Conservation (phyloP, 2,329 filamentous ascomycete species). For the Neopestalotiopsis sp. region DNA sequence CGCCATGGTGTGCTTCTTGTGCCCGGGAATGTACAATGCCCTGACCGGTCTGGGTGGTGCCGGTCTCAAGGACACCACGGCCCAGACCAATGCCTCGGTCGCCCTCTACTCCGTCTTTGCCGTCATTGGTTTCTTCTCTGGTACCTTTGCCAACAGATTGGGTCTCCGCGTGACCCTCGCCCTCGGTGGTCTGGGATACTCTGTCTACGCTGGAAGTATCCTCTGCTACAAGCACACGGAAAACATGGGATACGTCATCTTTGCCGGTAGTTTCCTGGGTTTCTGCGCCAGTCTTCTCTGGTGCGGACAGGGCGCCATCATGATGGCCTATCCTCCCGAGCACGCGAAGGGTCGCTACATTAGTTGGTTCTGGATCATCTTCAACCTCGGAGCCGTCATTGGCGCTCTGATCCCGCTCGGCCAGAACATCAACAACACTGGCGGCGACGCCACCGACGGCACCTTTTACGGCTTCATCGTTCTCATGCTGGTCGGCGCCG, state of each 20-base stretch:
- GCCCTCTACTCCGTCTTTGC: slow-evolving; percentile 58
- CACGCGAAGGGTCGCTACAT: slow-evolving; percentile 86
- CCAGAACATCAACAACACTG: slow-evolving; percentile 69
- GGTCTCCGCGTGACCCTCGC: slow-evolving; percentile 72
- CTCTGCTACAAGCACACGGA: slow-evolving; percentile 72
- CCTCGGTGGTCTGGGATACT: slow-evolving; percentile 79
- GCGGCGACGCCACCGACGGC: slow-evolving; percentile 61
- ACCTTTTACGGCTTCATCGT: slow-evolving; percentile 80
- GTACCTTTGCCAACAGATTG: slow-evolving; percentile 78
- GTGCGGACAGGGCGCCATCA: slow-evolving; percentile 84
- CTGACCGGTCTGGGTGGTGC: slow-evolving; percentile 69
- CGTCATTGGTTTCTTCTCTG: slow-evolving; percentile 72
- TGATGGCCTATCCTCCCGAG: slow-evolving; percentile 89
- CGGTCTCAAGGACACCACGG: slow-evolving; percentile 62
- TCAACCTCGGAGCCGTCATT: slow-evolving; percentile 90
- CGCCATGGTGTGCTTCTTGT: slow-evolving; percentile 73
- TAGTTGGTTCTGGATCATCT: slow-evolving; percentile 92
- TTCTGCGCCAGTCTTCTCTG: slow-evolving; percentile 81
- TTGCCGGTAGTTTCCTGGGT: slow-evolving; percentile 78
- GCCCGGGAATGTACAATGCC: slow-evolving; percentile 77
- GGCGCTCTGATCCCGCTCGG: slow-evolving; percentile 79
- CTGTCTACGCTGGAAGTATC: slow-evolving; percentile 74
- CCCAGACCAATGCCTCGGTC: slow-evolving; percentile 63
- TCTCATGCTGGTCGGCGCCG: slow-evolving; percentile 70
- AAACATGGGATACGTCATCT: slow-evolving; percentile 75